Evolutionary conservation across 2,329 filamentous ascomycete genomes (phyloP).

Genomic region (Chaetomium olivaceum): DNA sequence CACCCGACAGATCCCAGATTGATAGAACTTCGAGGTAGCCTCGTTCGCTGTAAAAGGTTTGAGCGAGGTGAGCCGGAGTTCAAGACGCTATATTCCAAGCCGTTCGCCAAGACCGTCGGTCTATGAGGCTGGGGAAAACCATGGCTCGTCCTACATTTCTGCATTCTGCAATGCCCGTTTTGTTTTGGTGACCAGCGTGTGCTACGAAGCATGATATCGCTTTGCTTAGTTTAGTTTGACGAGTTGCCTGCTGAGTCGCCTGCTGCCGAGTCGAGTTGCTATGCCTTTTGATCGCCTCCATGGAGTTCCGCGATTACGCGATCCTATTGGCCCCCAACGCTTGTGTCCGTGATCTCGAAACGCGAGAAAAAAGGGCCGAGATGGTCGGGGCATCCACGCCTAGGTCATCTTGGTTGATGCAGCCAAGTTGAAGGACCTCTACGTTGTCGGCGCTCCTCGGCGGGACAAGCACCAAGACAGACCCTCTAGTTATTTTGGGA

Average conservation of each 20-base stretch:
- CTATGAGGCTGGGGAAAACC: constrained; percentile 89
- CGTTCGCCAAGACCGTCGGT: constrained; percentile 88
- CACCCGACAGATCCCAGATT: constrained; percentile 94
- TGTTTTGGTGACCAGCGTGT: neutral
- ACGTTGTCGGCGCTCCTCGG: neutral
- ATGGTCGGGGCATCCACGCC: neutral
- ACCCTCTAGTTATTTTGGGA: neutral
- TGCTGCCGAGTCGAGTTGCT: neutral
- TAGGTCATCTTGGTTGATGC: neutral
- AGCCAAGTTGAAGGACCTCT: neutral
- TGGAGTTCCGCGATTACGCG: neutral
- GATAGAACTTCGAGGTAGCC: constrained; percentile 63
- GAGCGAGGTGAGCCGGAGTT: constrained; percentile 63
- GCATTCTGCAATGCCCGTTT: neutral
- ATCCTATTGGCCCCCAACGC: neutral
- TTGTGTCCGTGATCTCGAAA: neutral
- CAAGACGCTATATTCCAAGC: constrained; percentile 85
- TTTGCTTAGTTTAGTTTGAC: neutral
- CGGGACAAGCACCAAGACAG: neutral
- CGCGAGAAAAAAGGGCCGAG: neutral
- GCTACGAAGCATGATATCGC: neutral
- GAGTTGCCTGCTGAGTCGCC: neutral
- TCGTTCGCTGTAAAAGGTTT: constrained; percentile 68
- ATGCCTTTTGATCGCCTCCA: neutral
- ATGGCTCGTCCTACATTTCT: constrained; percentile 71